Evolutionary conservation across 169 alveolate genomes (phyloP).

Genomic region (Cryptosporidium tyzzeri): DNA sequence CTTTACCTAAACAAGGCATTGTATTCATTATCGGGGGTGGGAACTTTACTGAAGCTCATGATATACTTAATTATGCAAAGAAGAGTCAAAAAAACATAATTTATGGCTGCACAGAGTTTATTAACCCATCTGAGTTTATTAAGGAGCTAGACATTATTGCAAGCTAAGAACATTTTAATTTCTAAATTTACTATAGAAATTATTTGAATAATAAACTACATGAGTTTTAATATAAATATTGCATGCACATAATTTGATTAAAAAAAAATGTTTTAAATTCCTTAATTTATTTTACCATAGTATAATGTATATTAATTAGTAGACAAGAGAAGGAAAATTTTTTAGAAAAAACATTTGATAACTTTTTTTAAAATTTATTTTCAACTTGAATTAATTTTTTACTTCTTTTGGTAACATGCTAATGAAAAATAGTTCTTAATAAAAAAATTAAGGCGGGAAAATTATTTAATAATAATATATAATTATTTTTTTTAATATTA

Average conservation of each 20-base stretch:
- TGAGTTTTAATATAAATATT: not conserved
- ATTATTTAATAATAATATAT: no score
- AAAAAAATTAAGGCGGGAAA: not conserved
- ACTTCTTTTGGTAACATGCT: not conserved
- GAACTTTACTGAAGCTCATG: constrained; percentile 84
- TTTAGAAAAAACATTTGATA: not conserved
- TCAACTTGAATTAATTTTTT: not conserved
- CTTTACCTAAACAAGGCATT: constrained; percentile 76
- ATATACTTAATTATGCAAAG: constrained; percentile 82
- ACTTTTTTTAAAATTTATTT: not conserved
- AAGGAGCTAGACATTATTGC: constrained; percentile 72
- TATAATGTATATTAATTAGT: not conserved
- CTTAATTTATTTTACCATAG: not conserved
- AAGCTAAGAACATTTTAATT: not conserved
- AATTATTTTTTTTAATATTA: no score
- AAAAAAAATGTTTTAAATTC: no score
- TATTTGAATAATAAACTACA: no score
- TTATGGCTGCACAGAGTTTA: constrained; percentile 82
- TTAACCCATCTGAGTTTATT: constrained; percentile 78
- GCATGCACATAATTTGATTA: not conserved
- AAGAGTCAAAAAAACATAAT: constrained; percentile 79
- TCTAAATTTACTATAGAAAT: not conserved
- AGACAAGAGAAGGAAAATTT: not conserved
- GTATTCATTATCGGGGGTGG: constrained; percentile 88
- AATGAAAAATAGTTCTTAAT: no score